phyloP scores from a whole-genome alignment of 2,329 filamentous ascomycete species.

The Berkeleyomyces rouxiae region DNA sequence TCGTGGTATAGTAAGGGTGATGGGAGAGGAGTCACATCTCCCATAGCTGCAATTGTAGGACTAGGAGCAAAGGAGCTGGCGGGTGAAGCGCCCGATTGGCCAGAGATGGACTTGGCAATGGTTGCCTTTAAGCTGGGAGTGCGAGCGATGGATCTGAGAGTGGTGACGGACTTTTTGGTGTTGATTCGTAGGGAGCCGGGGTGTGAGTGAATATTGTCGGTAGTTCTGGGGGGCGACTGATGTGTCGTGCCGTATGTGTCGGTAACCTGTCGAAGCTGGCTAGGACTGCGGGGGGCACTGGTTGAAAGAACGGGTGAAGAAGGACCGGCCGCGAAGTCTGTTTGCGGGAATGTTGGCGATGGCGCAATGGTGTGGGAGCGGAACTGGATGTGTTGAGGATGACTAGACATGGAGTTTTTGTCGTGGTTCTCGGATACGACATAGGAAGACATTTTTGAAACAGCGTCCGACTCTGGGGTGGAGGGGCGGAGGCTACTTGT shows the following conservation, averaged over 20 bases:
- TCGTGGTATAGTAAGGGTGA: constrained; percentile 53
- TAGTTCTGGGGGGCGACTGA: constrained; percentile 14
- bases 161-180: constrained; percentile 28
- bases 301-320: constrained; percentile 11
- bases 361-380: constrained; percentile 13
- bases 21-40: constrained; percentile 61
- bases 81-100: constrained; percentile 26
- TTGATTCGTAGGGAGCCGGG: constrained; percentile 18
- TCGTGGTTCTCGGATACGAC: neutral
- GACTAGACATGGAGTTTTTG: neutral
- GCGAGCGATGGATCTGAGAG: constrained; percentile 35
- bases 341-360: constrained; percentile 10
- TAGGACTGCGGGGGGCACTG: constrained; percentile 12
- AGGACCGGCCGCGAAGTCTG: constrained; percentile 14
- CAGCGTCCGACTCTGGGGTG: neutral
- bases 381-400: constrained; percentile 7
- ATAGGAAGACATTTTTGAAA: constrained; percentile 1
- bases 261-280: constrained; percentile 15
- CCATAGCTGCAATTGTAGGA: constrained; percentile 58
- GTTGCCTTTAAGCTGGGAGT: constrained; percentile 46
- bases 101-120: constrained; percentile 31
- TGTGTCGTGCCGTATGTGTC: constrained; percentile 13
- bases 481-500: neutral
- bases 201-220: constrained; percentile 3
- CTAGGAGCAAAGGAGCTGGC: constrained; percentile 55